Base-by-base conservation (phyloP, 495 filamentous ascomycete species). In the Penicillium goetzii region DNA sequence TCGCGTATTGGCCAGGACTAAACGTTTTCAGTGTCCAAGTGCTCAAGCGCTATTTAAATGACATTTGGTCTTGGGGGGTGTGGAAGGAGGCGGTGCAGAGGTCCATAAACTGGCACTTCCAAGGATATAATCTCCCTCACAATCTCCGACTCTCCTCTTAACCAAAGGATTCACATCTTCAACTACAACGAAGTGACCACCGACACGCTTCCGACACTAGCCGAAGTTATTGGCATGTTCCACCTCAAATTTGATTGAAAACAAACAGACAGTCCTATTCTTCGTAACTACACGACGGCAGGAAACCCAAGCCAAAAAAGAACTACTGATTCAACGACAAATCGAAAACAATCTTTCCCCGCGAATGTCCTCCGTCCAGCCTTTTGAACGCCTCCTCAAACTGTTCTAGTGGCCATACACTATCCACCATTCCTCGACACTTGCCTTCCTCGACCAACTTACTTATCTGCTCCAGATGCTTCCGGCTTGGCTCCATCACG, bases 321-420 rank as follows among this genome's bases (percentile, higher is more conserved):
- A 14, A 36, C 34, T 36, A 36, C 12, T 36, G 12, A 14, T 65
- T 65, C 32, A 65, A 5, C 34, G 19, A 47, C 34, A 75, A 49
- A 41, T 78, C 75, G 49, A 84, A 65, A 0, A 83, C 69, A 17
- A 82, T 70, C 59, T 83, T 83, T 0, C 80, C 80, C 47, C 64
- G 66, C 4, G 76, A 67, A 67, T 77, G 73, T 6, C 80, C 79
- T 21, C 67, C 72, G 34, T 81, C 76, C 71, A 82, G 65, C 57
- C 78, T 77, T 33, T 76, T 56, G 58, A 83, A 76, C 19, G 78
- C 83, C 61, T 77, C 69, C 70, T 80, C 66, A 62, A 69, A 81
- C 32, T 83, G 66, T 59, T 81, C 80, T 33, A 84, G 64, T 2
- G 68, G 66, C 66, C 74, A 85, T 7, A 83, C 76, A 69, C 80